Percentiles rank a stretch among this genome's conserved stretches.
Evolutionary conservation across 192 early-diverging fungal genomes (phyloP).

Genomic region (Mortierella hygrophila): DNA sequence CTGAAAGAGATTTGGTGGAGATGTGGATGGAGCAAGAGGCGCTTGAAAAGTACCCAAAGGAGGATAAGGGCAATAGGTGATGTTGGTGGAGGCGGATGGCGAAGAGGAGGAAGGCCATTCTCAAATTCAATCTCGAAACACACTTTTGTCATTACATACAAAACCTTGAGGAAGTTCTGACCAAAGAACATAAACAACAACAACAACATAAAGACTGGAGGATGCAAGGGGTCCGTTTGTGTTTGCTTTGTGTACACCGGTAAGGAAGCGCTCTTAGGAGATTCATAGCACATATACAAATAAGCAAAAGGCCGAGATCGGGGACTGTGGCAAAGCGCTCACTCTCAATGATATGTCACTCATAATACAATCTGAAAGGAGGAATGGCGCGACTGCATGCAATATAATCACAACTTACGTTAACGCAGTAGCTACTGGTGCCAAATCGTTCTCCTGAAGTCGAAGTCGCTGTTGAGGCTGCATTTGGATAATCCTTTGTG

Average conservation of each 20-base stretch:
- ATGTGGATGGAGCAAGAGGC: background rate
- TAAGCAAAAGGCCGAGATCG: background rate
- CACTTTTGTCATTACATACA: background rate
- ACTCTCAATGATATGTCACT: background rate
- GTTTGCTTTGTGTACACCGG: background rate
- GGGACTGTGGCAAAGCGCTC: background rate
- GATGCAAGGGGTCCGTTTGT: background rate
- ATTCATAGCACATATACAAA: background rate
- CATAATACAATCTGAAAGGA: background rate
- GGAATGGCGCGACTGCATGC: background rate
- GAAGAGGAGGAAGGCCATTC: slow-evolving; percentile 3
- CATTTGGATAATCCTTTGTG: background rate
- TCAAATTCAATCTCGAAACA: background rate
- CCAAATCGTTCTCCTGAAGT: background rate
- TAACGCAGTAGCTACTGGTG: background rate
- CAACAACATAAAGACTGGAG: background rate
- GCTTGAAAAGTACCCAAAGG: background rate
- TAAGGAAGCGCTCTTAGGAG: background rate
- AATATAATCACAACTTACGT: slow-evolving; percentile 6
- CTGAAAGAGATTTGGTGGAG: background rate
- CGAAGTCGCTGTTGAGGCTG: background rate
- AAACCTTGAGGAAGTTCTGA: background rate
- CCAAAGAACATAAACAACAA: background rate
- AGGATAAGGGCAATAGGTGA: background rate
- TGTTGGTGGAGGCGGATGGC: background rate